Percentiles rank a stretch among this genome's conserved stretches.
phyloP scores from a whole-genome alignment of 2,329 filamentous ascomycete species.

The Fusarium robinianum region DNA sequence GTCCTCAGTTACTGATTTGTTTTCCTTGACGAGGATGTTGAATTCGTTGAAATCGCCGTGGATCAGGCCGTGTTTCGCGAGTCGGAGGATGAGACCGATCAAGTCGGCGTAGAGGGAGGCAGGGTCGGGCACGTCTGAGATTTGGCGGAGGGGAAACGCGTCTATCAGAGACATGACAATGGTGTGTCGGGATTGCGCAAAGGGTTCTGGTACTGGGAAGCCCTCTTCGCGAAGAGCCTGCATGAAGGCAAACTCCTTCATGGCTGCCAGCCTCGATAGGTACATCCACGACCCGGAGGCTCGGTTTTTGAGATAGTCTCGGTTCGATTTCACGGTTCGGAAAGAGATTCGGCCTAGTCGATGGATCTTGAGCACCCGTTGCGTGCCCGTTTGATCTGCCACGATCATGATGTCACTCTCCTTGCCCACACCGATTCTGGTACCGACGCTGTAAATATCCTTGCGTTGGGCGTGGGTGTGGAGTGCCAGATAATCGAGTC shows the following conservation, averaged over 20 bases:
- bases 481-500: slow-evolving; percentile 94
- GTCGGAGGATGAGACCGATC: slow-evolving; percentile 79
- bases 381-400: slow-evolving; percentile 74
- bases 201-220: slow-evolving; percentile 85
- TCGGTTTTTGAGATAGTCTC: slow-evolving; percentile 88
- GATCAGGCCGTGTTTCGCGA: slow-evolving; percentile 87
- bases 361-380: slow-evolving; percentile 93
- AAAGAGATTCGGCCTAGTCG: slow-evolving; percentile 95
- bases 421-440: slow-evolving; percentile 93
- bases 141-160: slow-evolving; percentile 87
- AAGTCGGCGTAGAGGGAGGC: slow-evolving; percentile 88
- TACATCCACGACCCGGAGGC: slow-evolving; percentile 94
- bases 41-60: slow-evolving; percentile 99
- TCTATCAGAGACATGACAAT: slow-evolving; percentile 96
- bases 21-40: slow-evolving; percentile 93
- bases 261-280: slow-evolving; percentile 86
- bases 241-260: slow-evolving; percentile 97
- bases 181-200: slow-evolving; percentile 90
- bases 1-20: slow-evolving; percentile 48
- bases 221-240: slow-evolving; percentile 79
- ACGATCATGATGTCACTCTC: slow-evolving; percentile 97
- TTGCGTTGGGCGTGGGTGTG: slow-evolving; percentile 83
- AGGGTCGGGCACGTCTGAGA: slow-evolving; percentile 80
- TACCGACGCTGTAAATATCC: slow-evolving; percentile 88
- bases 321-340: slow-evolving; percentile 91